Base-by-base conservation (phyloP, 1,284 basidiomycete species). In the Polyporus tsugae region DNA sequence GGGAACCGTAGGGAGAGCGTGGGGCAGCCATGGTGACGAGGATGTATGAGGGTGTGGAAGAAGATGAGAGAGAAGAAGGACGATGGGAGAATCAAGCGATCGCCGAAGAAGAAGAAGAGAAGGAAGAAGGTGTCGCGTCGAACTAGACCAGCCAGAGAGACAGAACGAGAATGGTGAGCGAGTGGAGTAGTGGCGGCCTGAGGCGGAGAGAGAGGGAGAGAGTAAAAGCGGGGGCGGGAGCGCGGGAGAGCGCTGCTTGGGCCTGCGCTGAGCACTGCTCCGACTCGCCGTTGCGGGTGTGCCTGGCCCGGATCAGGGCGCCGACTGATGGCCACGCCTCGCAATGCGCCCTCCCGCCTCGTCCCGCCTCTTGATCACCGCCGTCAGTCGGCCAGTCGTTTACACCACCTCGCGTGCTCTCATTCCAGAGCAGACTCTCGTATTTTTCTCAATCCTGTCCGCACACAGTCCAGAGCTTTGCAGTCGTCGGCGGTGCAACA, bases 1-100 rank as follows among this genome's bases (percentile, higher is more conserved):
- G 67, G 59, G 68, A 69, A 29, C 67, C 71, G 76, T 80, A 80
- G 75, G 73, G 75, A 70, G 65, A 74, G 72, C 80, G 80, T 66
- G 78, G 68, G 44, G 73, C 69, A 60, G 78, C 68, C 78, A 80
- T 78, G 62, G 22, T 17, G 33, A 36, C 41, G 42, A 9, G n/a
- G 36, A 25, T n/a, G 15, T 36, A n/a, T n/a, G n/a, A n/a, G n/a
- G n/a, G 22, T 52, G 9, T 11, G 19, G 29, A 25, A 29, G 59
- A n/a, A 41, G 7, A 33, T 9, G 19, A n/a, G n/a, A n/a, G 17
- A 3, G n/a, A 33, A 19, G 25, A 38, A 11, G 38, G 55, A 58
- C 2, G 17, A 10, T n/a, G 6, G 55, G 33, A 36, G 29, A 17
- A 29, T n/a, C n/a, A n/a, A n/a, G n/a, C n/a, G n/a, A n/a, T n/a